A percentile compares a stretch with the other conserved stretches of the same genome.
These are phyloP conservation scores for Moniliophthora roreri DNA, from an alignment of 1,284 basidiomycete genomes.

Conservation along the genomic window DNA sequence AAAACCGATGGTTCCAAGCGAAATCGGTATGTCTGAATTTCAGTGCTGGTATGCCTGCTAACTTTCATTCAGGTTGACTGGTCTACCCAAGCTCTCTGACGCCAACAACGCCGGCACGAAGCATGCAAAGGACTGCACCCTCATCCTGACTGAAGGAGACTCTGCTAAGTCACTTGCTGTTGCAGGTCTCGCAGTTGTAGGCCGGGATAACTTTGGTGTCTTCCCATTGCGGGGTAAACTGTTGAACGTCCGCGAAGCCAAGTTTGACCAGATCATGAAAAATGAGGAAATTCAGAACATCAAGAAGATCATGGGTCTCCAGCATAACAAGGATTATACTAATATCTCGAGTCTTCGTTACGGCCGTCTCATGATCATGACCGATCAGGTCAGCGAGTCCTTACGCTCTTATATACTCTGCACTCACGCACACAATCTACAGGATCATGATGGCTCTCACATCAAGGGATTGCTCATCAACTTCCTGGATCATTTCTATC, in stretches of 20 bases:
- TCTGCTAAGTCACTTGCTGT: conserved; percentile 97
- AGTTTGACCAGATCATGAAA: conserved; percentile 96
- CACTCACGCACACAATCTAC: conserved; percentile 16
- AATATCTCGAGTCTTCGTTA: conserved; percentile 81
- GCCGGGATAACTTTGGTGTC: conserved; percentile 96
- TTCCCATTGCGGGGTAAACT: conserved; percentile 98
- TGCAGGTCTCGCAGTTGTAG: conserved; percentile 92
- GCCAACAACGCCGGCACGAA: conserved; percentile 96
- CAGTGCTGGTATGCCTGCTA: not conserved
- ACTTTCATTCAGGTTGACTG: conserved; percentile 65
- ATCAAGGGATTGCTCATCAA: conserved; percentile 99
- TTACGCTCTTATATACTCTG: conserved; percentile 1
- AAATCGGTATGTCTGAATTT: conserved; percentile 56
- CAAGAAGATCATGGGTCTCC: conserved; percentile 97
- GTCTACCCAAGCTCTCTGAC: conserved; percentile 93
- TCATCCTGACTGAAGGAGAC: conserved; percentile 99
- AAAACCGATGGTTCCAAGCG: conserved; percentile 97
- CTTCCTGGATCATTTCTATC: conserved; percentile 97
- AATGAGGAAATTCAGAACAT: conserved; percentile 97
- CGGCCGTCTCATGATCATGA: conserved; percentile 99
- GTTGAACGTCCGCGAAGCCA: conserved; percentile 96
- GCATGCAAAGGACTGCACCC: conserved; percentile 82
- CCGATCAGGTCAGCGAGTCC: conserved; percentile 85
- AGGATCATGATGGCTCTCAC: conserved; percentile 99
- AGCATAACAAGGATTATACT: conserved; percentile 90